Evolutionary conservation across 148 eudicot genomes (phyloP), one percentile per base, ranked within the genome.

Genomic region (Vaccinium myrtillus): DNA sequence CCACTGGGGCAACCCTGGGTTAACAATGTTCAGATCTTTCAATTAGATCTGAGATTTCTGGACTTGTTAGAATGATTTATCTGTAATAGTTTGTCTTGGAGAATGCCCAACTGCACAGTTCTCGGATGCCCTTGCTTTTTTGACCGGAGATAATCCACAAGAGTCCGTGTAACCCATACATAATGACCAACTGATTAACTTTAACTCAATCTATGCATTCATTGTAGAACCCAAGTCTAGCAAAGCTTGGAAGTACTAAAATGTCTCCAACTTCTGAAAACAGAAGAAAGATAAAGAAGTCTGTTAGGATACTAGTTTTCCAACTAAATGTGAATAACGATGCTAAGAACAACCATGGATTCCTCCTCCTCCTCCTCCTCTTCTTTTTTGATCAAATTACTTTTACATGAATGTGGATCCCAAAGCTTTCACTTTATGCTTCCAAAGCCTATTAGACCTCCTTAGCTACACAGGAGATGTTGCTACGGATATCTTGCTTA

Each of bases 291-390:
- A 54, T 54, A 53, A 78, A 53, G 12, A 78, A 54, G 43, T 49
- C 79, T 43, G 14, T 32, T 54, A 78, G 46, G 50, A 53, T 27
- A 15, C 46, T 27, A 51, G 63, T 78, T 78, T 27, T 32, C 8
- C 9, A 30, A 50, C 16, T 50, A 51, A 51, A 78, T 78, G 61
- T 27, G 30, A 53, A 53, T 78, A 54, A 54, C 54, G 81, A 54
- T 16, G 18, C 81, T 78, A 78, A 8, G 13, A 30, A 51, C 63
- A 14, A 27, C 21, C 21, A 78, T 78, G 81, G 81, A 78, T 56
- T 15, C 61, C 6, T 43, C 46, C 6, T 36, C 39, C 0, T 36
- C 39, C 39, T 36, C 39, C 39, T 43, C 46, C 6, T 43, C 46
- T 53, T 53, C 13, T 27, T 54, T 51, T 77, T 53, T 39, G 50